A percentile compares a stretch with the other conserved stretches of the same genome.
Evolutionary conservation across 495 filamentous ascomycete genomes (phyloP).

Genomic region (Aspergillus asperescens): DNA sequence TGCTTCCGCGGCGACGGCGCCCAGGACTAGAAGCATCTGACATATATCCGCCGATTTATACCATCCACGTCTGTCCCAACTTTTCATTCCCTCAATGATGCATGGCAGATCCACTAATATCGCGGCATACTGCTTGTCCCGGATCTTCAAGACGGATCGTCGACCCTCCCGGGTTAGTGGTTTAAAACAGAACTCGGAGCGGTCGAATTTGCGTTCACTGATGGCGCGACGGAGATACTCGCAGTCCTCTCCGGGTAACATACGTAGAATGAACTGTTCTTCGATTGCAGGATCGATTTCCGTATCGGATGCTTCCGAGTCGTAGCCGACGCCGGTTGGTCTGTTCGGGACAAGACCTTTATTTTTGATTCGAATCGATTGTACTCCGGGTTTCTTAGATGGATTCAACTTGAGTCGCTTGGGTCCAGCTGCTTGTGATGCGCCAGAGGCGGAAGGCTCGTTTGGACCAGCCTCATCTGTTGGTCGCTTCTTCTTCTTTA

Average conservation of each 20-base stretch:
- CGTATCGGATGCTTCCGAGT: slow-evolving; percentile 90
- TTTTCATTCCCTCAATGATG: slow-evolving; percentile 93
- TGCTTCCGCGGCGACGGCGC: slow-evolving; percentile 61
- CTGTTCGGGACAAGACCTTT: slow-evolving; percentile 59
- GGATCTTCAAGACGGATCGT: slow-evolving; percentile 64
- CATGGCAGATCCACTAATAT: slow-evolving; percentile 82
- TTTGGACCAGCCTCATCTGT: slow-evolving; percentile 25
- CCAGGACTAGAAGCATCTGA: slow-evolving; percentile 87
- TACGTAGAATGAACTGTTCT: slow-evolving; percentile 81
- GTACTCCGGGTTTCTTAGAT: slow-evolving; percentile 39
- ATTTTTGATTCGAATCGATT: slow-evolving; percentile 50
- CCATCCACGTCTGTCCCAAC: slow-evolving; percentile 85
- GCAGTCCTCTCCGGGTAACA: slow-evolving; percentile 77
- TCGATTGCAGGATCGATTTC: slow-evolving; percentile 84
- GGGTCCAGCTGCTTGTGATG: slow-evolving; percentile 23
- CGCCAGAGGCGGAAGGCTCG: slow-evolving; percentile 20
- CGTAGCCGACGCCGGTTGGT: slow-evolving; percentile 79
- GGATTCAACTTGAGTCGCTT: slow-evolving; percentile 44
- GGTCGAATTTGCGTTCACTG: slow-evolving; percentile 66
- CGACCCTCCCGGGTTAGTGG: slow-evolving; percentile 72
- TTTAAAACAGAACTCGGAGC: slow-evolving; percentile 62
- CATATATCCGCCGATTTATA: slow-evolving; percentile 92
- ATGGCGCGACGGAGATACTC: slow-evolving; percentile 72
- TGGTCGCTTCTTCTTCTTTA: slow-evolving; percentile 38
- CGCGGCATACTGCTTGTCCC: slow-evolving; percentile 69